These are phyloP conservation scores for Rutstroemia sp. DNA, from an alignment of 2,329 filamentous ascomycete genomes.

Conservation along the genomic window DNA sequence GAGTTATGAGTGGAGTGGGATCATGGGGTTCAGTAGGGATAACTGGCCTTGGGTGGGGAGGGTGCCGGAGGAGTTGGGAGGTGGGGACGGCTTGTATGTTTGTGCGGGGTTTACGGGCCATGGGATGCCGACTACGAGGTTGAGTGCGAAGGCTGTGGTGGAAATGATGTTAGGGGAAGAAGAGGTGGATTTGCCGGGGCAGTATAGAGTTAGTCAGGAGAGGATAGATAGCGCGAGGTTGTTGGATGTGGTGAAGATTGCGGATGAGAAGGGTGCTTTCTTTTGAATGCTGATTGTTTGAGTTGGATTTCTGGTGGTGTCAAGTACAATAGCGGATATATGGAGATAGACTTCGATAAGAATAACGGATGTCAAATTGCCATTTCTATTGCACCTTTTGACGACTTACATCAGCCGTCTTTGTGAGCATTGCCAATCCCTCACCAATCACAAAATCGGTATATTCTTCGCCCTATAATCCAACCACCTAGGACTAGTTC, in stretches of 20 bases:
- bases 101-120: slow-evolving; percentile 65
- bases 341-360: no score
- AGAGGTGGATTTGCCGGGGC: slow-evolving; percentile 37
- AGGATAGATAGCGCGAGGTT: slow-evolving; percentile 20
- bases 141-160: slow-evolving; percentile 57
- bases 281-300: background rate
- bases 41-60: slow-evolving; percentile 62
- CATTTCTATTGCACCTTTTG: no score
- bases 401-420: no score
- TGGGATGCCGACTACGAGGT: slow-evolving; percentile 67
- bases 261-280: slow-evolving; percentile 16
- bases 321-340: no score
- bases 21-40: slow-evolving; percentile 71
- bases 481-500: slow-evolving; percentile 44
- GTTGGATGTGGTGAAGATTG: slow-evolving; percentile 22
- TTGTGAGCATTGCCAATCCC: no score
- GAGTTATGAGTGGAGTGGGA: slow-evolving; percentile 60
- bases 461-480: slow-evolving; percentile 42
- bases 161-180: slow-evolving; percentile 45
- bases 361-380: no score
- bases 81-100: slow-evolving; percentile 52
- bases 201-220: slow-evolving; percentile 28
- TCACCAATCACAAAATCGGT: slow-evolving; percentile 22
- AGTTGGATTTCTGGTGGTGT: no score
- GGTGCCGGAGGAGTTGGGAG: slow-evolving; percentile 46